Base-by-base conservation (phyloP, 108 stramenopile species). In the Epithemia pelagica region DNA sequence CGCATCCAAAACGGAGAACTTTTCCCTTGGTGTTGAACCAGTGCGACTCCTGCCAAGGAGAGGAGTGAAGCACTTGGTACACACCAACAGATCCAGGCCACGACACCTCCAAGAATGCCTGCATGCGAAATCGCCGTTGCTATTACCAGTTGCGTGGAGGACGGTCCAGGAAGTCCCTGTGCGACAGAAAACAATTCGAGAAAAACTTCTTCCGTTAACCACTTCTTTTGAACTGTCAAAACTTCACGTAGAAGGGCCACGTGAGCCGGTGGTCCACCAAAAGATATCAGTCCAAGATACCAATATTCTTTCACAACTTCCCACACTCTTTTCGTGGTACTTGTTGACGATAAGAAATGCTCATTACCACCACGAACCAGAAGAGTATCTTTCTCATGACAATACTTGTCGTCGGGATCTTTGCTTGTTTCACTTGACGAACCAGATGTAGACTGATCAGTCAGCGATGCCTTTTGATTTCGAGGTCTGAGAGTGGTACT, bases 161-260 rank as follows among this genome's bases (percentile, higher is more conserved):
- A 94, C 0, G 95, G 95, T 1, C 95, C 95, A 28, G 95, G 95
- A 54, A 96, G 62, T 5, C 92, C 91, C 22, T 25, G n/a, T 24
- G 53, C 54, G 27, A 87, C 76, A 28, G 86, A 84, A 76, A 90
- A 85, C 31, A 82, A 64, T 58, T 82, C 81, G 0, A 78, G 81
- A 67, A 95, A 96, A 58, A 76, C 74, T 32, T 94, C 91, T 59
- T 94, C 92, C 28, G 82, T 86, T 5, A 96, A 54, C 90, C 91
- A 96, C n/a, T 84, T 69, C 20, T 76, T 69, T 56, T 88, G 85
- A 19, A 78, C 76, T 10, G 94, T 91, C 61, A 96, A 76, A 31
- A 88, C 86, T 72, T 96, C 90, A 31, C 88, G 88, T 18, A 96
- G 75, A 67, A 96, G 86, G 1, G 88, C 95, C 60, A 96, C 78